A percentile compares a stretch with the other conserved stretches of the same genome.
Evolutionary conservation across 345 rosid species (phyloP).

Genomic region (Acer saccharum): DNA sequence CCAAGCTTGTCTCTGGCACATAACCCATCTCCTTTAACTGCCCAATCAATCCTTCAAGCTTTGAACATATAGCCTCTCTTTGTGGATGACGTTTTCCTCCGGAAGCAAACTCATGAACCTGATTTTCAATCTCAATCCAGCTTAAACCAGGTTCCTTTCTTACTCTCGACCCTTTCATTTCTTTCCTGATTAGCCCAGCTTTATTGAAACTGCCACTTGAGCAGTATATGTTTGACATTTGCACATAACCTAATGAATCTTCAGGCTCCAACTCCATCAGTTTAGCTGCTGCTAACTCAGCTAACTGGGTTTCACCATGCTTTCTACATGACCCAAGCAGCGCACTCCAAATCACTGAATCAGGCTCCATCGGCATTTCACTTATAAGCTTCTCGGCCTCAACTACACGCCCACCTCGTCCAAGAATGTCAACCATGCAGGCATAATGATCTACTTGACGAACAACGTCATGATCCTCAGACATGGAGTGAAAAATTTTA

Average conservation of each 20-base stretch:
- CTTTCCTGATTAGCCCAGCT: conserved; percentile 64
- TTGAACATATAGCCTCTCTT: conserved; percentile 52
- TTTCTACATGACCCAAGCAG: conserved; percentile 80
- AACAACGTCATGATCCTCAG: conserved; percentile 36
- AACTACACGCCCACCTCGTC: conserved; percentile 67
- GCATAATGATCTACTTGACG: conserved; percentile 89
- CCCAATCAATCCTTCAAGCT: conserved; percentile 51
- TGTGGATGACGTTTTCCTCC: conserved; percentile 71
- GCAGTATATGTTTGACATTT: conserved; percentile 78
- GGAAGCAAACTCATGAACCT: conserved; percentile 70
- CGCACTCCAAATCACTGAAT: conserved; percentile 86
- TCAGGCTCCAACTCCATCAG: conserved; percentile 63
- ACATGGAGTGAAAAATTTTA: conserved; percentile 62
- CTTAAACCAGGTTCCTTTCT: conserved; percentile 87
- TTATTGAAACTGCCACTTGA: conserved; percentile 64
- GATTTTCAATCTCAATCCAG: conserved; percentile 75
- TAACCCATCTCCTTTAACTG: conserved; percentile 72
- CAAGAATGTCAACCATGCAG: conserved; percentile 80
- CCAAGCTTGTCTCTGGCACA: conserved; percentile 67
- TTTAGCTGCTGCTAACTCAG: conserved; percentile 59
- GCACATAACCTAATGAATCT: conserved; percentile 71
- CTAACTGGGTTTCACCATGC: conserved; percentile 65
- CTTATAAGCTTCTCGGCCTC: conserved; percentile 67
- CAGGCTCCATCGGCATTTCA: conserved; percentile 80
- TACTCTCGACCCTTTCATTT: conserved; percentile 63